These are phyloP conservation scores for Teratosphaeria epicoccoides DNA, from an alignment of 2,329 filamentous ascomycete species.

Conservation along the genomic window DNA sequence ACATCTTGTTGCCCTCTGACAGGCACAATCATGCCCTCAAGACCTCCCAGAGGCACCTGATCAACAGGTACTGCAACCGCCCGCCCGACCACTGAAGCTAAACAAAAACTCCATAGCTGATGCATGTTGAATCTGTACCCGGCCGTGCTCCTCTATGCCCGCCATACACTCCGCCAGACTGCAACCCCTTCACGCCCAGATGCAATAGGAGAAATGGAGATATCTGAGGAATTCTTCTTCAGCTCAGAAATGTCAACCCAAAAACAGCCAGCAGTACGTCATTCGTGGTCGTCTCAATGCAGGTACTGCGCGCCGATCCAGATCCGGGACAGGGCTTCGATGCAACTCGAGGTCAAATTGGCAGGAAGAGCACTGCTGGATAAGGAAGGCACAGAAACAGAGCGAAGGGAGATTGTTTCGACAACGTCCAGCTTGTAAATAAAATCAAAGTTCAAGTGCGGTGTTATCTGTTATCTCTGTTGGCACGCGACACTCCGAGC, in stretches of 20 bases:
- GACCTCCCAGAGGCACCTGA: constrained; percentile 1
- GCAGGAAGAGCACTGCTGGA: no score
- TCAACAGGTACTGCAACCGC: constrained; percentile 3
- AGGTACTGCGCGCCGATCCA: neutral
- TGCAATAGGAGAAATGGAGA: neutral
- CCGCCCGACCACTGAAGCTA: neutral
- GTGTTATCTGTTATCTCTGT: neutral
- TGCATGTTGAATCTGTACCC: constrained; percentile 1
- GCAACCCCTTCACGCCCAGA: neutral
- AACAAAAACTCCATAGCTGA: constrained; percentile 3
- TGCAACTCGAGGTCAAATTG: no score
- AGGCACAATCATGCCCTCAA: neutral
- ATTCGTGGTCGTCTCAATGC: neutral
- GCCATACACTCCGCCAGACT: neutral
- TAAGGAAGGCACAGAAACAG: no score
- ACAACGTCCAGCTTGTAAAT: no score
- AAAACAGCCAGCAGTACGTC: neutral
- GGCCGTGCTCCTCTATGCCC: neutral
- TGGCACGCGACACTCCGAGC: neutral
- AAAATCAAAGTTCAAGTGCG: no score
- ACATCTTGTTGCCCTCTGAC: neutral
- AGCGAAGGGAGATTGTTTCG: no score
- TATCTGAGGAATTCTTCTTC: neutral
- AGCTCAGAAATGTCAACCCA: neutral
- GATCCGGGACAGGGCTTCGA: neutral